These are phyloP conservation scores for Colletotrichum lini DNA, from an alignment of 2,329 filamentous ascomycete genomes.

Conservation along the genomic window DNA sequence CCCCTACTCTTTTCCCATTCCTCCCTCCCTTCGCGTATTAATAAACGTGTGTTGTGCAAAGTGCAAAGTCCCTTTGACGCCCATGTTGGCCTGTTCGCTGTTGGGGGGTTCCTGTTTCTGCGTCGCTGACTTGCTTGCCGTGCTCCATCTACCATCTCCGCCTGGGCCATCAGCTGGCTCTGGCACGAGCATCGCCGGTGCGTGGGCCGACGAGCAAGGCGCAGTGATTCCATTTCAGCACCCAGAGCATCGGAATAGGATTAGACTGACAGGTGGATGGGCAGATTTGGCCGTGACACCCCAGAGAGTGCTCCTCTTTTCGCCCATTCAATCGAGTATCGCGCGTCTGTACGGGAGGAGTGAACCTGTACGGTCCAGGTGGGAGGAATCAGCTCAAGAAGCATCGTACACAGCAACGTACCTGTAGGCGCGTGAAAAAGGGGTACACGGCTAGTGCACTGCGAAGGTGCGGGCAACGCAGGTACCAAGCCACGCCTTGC, in stretches of 20 bases:
- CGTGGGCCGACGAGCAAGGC: slow-evolving; percentile 29
- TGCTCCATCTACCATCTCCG: slow-evolving; percentile 12
- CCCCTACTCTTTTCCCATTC: slow-evolving; percentile 21
- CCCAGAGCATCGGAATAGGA: slow-evolving; percentile 13
- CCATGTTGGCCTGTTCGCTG: not conserved
- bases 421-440: slow-evolving; percentile 34
- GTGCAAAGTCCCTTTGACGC: slow-evolving; percentile 4
- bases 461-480: slow-evolving; percentile 31
- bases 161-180: slow-evolving; percentile 17
- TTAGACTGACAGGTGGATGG: slow-evolving; percentile 23
- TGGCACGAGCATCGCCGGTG: slow-evolving; percentile 19
- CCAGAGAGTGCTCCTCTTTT: slow-evolving; percentile 15
- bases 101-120: not conserved
- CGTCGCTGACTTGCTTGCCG: slow-evolving; percentile 4
- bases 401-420: not conserved
- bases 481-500: slow-evolving; percentile 30
- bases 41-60: slow-evolving; percentile 18
- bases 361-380: slow-evolving; percentile 19
- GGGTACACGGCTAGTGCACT: slow-evolving; percentile 29
- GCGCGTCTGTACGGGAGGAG: not conserved
- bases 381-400: not conserved
- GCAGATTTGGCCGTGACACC: slow-evolving; percentile 20
- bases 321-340: not conserved
- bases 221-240: slow-evolving; percentile 36
- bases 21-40: not conserved